phyloP scores from a whole-genome alignment of 352 stramenopile genomes.

The Globisporangium middletonii region DNA sequence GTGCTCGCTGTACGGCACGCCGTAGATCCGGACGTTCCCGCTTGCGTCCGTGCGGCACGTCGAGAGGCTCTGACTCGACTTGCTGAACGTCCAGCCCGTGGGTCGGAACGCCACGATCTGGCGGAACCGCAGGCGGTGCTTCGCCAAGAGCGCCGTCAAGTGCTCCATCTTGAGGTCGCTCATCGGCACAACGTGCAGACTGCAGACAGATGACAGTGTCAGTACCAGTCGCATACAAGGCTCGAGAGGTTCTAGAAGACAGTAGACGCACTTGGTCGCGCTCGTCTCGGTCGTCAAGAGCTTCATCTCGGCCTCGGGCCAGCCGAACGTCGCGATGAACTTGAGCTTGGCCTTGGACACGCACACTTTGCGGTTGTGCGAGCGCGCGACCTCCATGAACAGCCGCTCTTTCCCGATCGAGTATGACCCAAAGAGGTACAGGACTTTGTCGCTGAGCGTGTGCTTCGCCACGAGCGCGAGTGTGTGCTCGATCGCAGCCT shows the following conservation, averaged over 20 bases:
- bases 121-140: conserved; percentile 62
- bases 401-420: conserved; percentile 96
- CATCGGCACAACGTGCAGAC: conserved; percentile 92
- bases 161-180: conserved; percentile 92
- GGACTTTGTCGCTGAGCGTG: conserved; percentile 49
- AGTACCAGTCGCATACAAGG: neutral
- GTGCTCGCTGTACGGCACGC: conserved; percentile 96
- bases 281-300: conserved; percentile 83
- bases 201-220: conserved; percentile 13
- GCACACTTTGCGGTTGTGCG: conserved; percentile 65
- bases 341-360: conserved; percentile 72
- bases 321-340: conserved; percentile 87
- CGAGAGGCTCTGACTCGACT: conserved; percentile 43
- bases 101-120: conserved; percentile 93
- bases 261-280: conserved; percentile 55
- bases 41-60: conserved; percentile 74
- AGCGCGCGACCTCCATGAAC: conserved; percentile 92
- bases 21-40: conserved; percentile 88
- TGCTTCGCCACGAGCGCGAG: conserved; percentile 59
- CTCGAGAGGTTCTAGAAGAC: neutral
- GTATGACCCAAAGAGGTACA: conserved; percentile 96
- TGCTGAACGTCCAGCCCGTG: conserved; percentile 89
- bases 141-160: conserved; percentile 49
- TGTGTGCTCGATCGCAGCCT: conserved; percentile 52
- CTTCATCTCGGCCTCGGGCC: conserved; percentile 68